A percentile compares a stretch with the other conserved stretches of the same genome.
Evolutionary conservation across 2,329 filamentous ascomycete species (phyloP).

Genomic region (Ceratocystis alfenasii): DNA sequence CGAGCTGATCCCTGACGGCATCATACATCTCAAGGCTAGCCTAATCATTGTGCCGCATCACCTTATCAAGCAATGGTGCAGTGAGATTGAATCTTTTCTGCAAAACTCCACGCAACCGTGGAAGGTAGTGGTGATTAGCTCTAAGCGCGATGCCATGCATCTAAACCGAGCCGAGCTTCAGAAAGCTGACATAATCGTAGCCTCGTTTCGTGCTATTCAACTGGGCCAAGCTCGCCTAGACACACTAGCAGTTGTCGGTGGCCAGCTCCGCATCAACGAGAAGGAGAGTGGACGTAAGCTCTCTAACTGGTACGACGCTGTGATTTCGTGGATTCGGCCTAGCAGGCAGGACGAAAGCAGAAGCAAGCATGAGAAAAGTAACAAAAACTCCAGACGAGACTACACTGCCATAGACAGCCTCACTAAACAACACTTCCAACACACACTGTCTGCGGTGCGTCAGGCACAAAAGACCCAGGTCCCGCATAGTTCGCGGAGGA

Average conservation of each 20-base stretch:
- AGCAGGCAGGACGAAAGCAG: background rate
- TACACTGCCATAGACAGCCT: constrained; percentile 4
- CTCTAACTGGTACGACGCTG: constrained; percentile 18
- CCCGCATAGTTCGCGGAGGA: constrained; percentile 11
- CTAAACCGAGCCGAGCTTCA: constrained; percentile 24
- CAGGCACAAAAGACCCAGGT: constrained; percentile 13
- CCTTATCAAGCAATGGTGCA: constrained; percentile 33
- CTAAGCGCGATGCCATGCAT: constrained; percentile 3
- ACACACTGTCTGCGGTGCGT: background rate
- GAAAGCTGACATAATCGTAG: constrained; percentile 32
- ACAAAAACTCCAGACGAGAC: background rate
- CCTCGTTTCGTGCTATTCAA: constrained; percentile 25
- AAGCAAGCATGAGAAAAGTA: background rate
- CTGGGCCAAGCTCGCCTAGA: constrained; percentile 12
- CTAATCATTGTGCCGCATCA: constrained; percentile 33
- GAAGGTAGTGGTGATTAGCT: constrained; percentile 27
- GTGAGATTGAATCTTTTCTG: constrained; percentile 30
- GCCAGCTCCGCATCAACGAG: constrained; percentile 19
- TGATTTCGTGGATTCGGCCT: constrained; percentile 15
- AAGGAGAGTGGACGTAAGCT: constrained; percentile 22
- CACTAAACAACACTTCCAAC: background rate
- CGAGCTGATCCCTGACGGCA: background rate
- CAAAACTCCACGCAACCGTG: background rate
- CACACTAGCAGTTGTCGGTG: constrained; percentile 19
- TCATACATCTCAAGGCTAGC: constrained; percentile 28